Evolutionary conservation across 768 basidiomycete genomes (phyloP).

Genomic region (Symmetrospora coprosmae): DNA sequence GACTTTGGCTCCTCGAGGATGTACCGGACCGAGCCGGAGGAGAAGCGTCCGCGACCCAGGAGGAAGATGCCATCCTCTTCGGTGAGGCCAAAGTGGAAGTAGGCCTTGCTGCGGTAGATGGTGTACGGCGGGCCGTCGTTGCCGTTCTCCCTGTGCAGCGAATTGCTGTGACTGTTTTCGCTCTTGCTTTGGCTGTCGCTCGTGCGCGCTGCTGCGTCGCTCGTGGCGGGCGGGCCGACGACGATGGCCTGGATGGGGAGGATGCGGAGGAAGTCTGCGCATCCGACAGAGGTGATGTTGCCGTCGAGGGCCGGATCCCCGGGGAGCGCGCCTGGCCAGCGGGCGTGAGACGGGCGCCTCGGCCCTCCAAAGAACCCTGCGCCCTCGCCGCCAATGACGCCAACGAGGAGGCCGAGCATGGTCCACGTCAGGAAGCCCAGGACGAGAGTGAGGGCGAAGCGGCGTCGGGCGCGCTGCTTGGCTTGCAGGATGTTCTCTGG

Average conservation of each 20-base stretch:
- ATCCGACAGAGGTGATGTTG: not conserved
- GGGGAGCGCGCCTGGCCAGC: conserved; percentile 8
- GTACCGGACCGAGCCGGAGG: not conserved
- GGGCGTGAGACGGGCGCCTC: not conserved
- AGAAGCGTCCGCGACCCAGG: not conserved
- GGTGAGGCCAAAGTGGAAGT: not conserved
- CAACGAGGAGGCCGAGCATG: conserved; percentile 1
- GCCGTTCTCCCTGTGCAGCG: not conserved
- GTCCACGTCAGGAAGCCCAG: conserved; percentile 15
- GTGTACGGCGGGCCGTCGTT: conserved; percentile 5
- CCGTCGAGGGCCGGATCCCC: conserved; percentile 2
- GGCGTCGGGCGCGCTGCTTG: conserved; percentile 3
- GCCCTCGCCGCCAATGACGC: conserved; percentile 13
- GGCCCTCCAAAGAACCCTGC: conserved; percentile 1
- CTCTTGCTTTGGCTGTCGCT: too few species aligned
- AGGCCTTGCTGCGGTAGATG: conserved; percentile 14
- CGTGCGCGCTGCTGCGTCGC: too few species aligned
- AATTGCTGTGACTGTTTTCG: too few species aligned
- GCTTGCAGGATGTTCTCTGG: not conserved
- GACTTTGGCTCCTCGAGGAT: conserved; percentile 13
- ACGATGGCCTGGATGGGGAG: conserved; percentile 11
- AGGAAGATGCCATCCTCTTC: conserved; percentile 4
- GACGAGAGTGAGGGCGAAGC: conserved; percentile 1
- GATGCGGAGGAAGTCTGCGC: conserved; percentile 8
- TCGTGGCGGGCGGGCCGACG: not conserved